A percentile compares a stretch with the other conserved stretches of the same genome.
These are phyloP conservation scores for Colletotrichum magnum DNA, from an alignment of 2,329 filamentous ascomycete genomes.

Conservation along the genomic window DNA sequence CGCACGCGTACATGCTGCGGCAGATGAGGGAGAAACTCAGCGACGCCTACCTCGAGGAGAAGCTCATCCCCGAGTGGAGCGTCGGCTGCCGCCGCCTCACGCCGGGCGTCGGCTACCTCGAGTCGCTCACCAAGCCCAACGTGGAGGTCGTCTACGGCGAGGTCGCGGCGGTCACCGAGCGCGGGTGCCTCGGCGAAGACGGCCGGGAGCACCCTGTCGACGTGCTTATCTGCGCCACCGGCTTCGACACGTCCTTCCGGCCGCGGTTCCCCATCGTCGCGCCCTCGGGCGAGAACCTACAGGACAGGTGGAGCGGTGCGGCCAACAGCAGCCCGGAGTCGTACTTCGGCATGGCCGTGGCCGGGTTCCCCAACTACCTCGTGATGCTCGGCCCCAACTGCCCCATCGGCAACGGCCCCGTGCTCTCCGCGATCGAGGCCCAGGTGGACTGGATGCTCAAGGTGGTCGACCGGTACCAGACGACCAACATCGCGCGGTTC, in stretches of 20 bases:
- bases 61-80: slow-evolving; percentile 42
- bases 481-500: slow-evolving; percentile 60
- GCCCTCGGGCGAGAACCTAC: slow-evolving; percentile 49
- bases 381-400: slow-evolving; percentile 58
- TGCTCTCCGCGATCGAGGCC: slow-evolving; percentile 60
- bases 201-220: slow-evolving; percentile 46
- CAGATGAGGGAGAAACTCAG: slow-evolving; percentile 56
- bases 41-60: slow-evolving; percentile 46
- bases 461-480: slow-evolving; percentile 64
- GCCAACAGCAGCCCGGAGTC: slow-evolving; percentile 43
- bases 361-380: slow-evolving; percentile 48
- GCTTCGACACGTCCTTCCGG: slow-evolving; percentile 46
- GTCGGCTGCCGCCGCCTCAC: slow-evolving; percentile 45
- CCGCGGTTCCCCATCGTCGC: slow-evolving; percentile 62
- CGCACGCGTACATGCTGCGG: slow-evolving; percentile 54
- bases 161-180: slow-evolving; percentile 48
- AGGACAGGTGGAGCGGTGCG: slow-evolving; percentile 45
- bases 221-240: slow-evolving; percentile 45
- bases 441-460: slow-evolving; percentile 66
- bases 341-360: slow-evolving; percentile 49
- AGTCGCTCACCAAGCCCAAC: slow-evolving; percentile 43
- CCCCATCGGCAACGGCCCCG: slow-evolving; percentile 55
- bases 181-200: slow-evolving; percentile 47
- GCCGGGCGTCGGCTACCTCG: slow-evolving; percentile 44
- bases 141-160: slow-evolving; percentile 54